Conservation (phyloP, 2,329 filamentous ascomycete genomes). For the Fusarium tuaranense region DNA sequence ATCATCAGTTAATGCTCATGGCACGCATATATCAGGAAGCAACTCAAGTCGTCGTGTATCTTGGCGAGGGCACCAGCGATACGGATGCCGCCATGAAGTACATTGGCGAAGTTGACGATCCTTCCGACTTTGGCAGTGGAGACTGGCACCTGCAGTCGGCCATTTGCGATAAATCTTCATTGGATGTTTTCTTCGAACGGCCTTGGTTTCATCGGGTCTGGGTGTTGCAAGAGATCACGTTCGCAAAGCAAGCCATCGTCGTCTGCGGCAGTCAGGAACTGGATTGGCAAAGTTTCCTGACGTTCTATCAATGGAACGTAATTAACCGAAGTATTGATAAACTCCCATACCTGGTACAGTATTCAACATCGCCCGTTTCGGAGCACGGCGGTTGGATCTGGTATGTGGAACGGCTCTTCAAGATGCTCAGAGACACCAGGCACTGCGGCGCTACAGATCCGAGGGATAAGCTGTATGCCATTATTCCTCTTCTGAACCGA, state of each 20-base stretch:
- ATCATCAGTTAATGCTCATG: background rate
- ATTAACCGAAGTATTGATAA: background rate
- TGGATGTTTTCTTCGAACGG: background rate
- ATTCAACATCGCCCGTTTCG: background rate
- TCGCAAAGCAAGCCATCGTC: background rate
- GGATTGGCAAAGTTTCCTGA: background rate
- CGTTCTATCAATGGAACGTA: background rate
- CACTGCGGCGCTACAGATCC: background rate
- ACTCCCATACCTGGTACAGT: background rate
- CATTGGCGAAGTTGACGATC: background rate
- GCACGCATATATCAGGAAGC: background rate
- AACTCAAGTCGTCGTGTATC: background rate
- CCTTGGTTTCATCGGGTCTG: background rate
- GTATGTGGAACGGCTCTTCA: background rate
- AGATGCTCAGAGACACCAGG: background rate
- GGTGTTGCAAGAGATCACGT: background rate
- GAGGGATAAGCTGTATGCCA: constrained; percentile 2
- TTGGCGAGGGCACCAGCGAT: background rate
- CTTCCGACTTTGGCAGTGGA: background rate
- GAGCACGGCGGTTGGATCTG: background rate
- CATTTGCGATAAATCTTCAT: background rate
- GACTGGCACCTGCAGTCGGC: background rate
- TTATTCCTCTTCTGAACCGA: background rate
- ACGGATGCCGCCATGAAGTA: background rate
- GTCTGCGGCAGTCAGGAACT: background rate